Evolutionary conservation across 257 asterid species (phyloP), one percentile per base, ranked within the genome.

Genomic region (Nicotiana tomentosiformis): DNA sequence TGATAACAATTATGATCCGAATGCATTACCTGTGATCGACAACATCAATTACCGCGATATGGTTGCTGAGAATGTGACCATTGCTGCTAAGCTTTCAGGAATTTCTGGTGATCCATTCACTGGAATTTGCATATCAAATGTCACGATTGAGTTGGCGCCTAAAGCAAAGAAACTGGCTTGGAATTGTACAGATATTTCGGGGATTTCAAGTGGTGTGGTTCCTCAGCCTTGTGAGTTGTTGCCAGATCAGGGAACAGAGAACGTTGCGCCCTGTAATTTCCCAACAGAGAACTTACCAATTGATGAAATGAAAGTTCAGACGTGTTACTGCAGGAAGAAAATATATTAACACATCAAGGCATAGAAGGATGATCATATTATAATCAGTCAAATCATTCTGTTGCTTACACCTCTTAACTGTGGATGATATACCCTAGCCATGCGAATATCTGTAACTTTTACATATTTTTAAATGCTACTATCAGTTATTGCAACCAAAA

Each of bases 41-140:
- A 96, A 94, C 68, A 96, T 96, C 81, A 96, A 94, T 83, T 95
- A 89, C 55, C 89, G 90, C 0, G 95, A 95, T 84, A 89, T 96
- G 93, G 90, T 86, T 3, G 99, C 98, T 8, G 96, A 94, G 85
- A 93, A 96, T 32, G 99, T 96, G 67, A 94, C 98, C 1, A 92
- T 92, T 94, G 93, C 96, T 1, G 97, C 84, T 5, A 82, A 53
- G 84, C 77, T 93, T 74, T 90, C 89, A 77, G 98, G 97, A 5
- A 92, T 91, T 53, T 39, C 89, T 0, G 95, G 97, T 0, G 89
- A 90, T 82, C 88, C 90, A 0, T 93, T 93, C 10, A 92, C 89
- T 0, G 93, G 96, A 14, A 92, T 92, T 8, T 92, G 97, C 84
- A 86, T 91, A 85, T 89, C 98, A 1, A 94, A 96, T 81, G 99